Conservation (phyloP, 1,284 basidiomycete genomes). For the Fomitopsis palustris region DNA sequence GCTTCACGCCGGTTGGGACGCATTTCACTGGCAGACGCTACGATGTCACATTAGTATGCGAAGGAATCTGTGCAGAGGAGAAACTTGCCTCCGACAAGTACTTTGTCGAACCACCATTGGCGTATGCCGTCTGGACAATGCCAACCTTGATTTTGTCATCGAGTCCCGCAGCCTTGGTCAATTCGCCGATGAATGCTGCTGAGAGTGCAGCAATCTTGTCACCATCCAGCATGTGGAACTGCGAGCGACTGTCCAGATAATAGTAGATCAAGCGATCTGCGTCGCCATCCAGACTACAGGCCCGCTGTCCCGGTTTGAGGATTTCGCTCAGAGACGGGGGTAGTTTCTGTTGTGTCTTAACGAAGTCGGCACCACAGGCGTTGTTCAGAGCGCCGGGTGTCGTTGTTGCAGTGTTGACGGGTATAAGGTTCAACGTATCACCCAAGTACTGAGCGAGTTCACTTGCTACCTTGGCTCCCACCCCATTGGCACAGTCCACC, state of each 20-base stretch:
- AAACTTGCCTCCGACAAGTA: conserved; percentile 75
- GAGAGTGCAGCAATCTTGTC: conserved; percentile 98
- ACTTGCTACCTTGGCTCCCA: conserved; percentile 75
- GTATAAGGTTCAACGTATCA: conserved; percentile 50
- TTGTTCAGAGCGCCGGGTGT: conserved; percentile 80
- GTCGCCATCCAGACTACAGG: conserved; percentile 95
- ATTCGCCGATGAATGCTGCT: conserved; percentile 89
- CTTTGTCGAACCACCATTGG: conserved; percentile 95
- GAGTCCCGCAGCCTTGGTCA: conserved; percentile 82
- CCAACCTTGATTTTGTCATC: conserved; percentile 77
- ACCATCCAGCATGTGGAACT: conserved; percentile 94
- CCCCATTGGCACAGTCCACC: conserved; percentile 98
- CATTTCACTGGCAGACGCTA: conserved; percentile 93
- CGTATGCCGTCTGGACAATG: conserved; percentile 98
- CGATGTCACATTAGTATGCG: not conserved
- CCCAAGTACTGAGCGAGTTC: conserved; percentile 57
- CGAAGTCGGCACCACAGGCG: conserved; percentile 93
- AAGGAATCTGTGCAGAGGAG: conserved; percentile 1
- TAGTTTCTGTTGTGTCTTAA: conserved; percentile 88
- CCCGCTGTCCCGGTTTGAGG: conserved; percentile 71
- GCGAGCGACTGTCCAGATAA: conserved; percentile 75
- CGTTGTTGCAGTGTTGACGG: conserved; percentile 67
- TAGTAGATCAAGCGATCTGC: conserved; percentile 97
- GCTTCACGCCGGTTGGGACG: conserved; percentile 96
- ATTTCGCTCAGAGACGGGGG: conserved; percentile 69